A percentile compares a stretch with the other conserved stretches of the same genome.
Evolutionary conservation across 1,284 basidiomycete species (phyloP).

Genomic region (Boletellus deceptivus): DNA sequence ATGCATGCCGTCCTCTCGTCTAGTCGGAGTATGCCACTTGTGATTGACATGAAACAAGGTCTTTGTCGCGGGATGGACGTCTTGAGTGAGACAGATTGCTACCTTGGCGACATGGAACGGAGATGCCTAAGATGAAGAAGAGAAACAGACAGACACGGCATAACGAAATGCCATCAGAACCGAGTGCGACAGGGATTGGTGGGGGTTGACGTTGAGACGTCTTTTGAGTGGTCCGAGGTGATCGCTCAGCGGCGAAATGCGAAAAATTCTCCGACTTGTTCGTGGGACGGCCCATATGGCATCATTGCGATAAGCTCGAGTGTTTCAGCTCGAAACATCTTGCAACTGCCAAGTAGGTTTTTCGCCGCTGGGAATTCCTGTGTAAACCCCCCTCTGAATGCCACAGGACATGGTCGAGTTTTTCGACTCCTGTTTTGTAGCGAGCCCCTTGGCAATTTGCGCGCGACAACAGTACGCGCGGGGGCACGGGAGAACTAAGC

Average conservation of each 20-base stretch:
- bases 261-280: neutral
- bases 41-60: conserved; percentile 21
- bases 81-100: conserved; percentile 1
- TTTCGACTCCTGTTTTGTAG: neutral
- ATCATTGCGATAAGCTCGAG: neutral
- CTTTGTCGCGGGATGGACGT: neutral
- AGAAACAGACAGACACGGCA: neutral
- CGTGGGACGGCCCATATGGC: neutral
- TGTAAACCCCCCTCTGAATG: neutral
- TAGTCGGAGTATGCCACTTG: conserved; percentile 6
- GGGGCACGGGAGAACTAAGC: neutral
- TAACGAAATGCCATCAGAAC: neutral
- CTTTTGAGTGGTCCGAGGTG: conserved; percentile 1
- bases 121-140: neutral
- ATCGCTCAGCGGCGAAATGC: neutral
- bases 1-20: neutral
- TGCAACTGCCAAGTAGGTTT: neutral
- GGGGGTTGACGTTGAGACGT: neutral
- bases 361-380: neutral
- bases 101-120: neutral
- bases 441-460: neutral
- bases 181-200: neutral
- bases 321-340: conserved; percentile 1
- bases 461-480: neutral
- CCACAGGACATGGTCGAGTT: neutral